Percentiles rank a stretch among this genome's conserved stretches.
Evolutionary conservation across 352 stramenopile genomes (phyloP).

Genomic region (Phytopythium litorale): DNA sequence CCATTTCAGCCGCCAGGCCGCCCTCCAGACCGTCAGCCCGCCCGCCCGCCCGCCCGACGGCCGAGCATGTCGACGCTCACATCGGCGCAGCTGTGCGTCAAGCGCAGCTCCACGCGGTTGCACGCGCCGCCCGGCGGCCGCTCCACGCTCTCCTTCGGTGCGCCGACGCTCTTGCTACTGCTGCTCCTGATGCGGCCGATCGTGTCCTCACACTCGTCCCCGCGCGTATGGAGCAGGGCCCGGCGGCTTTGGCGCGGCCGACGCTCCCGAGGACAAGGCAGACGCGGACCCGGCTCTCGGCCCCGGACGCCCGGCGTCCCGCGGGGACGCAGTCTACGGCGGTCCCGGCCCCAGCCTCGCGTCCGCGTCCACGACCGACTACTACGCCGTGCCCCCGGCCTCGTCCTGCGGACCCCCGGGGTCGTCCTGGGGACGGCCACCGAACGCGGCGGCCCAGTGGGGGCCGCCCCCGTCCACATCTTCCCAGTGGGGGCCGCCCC

Average conservation of each 20-base stretch:
- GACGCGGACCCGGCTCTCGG: conserved; percentile 15
- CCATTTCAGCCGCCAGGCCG: no score
- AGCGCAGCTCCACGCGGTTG: conserved; percentile 73
- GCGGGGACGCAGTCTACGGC: conserved; percentile 10
- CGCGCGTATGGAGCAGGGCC: conserved; percentile 10
- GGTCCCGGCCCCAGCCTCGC: no score
- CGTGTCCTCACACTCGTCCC: no score
- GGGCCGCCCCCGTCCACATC: no score
- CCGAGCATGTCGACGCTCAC: conserved; percentile 69
- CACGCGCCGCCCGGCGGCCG: conserved; percentile 60
- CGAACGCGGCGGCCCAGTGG: no score
- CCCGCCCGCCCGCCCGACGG: background rate
- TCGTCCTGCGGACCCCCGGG: background rate
- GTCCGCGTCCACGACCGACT: conserved; percentile 9
- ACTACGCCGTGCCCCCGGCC: conserved; percentile 13
- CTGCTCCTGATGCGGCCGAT: no score
- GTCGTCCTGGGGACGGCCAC: no score
- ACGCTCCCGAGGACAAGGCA: conserved; percentile 10
- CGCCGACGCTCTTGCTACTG: background rate
- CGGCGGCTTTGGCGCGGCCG: conserved; percentile 52
- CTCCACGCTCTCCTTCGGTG: conserved; percentile 72
- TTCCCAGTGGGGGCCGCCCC: no score
- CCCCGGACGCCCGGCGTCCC: conserved; percentile 11
- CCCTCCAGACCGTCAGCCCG: no score
- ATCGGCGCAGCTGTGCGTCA: conserved; percentile 68